Evolutionary conservation across 306 rosid species (phyloP).

Genomic region (Astragalus membranaceus): DNA sequence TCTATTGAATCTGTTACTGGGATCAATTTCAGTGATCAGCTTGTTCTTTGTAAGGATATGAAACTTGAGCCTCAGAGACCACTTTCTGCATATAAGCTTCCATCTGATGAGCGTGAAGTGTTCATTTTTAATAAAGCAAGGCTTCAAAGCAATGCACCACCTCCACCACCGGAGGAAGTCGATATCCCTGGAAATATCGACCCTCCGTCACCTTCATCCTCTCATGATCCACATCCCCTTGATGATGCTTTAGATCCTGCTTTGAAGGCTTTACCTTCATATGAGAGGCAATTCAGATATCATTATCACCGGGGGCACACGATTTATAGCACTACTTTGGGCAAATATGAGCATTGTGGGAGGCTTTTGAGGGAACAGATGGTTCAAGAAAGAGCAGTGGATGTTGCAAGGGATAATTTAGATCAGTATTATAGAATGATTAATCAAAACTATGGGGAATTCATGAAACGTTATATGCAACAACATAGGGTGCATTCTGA

Average conservation of each 20-base stretch:
- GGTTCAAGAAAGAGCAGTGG: conserved; percentile 92
- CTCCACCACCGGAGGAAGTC: conserved; percentile 59
- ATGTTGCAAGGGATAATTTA: conserved; percentile 81
- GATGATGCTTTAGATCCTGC: conserved; percentile 96
- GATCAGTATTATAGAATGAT: conserved; percentile 73
- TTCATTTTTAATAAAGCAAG: conserved; percentile 75
- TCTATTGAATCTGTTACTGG: conserved; percentile 48
- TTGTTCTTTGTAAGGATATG: conserved; percentile 77
- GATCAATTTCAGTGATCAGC: conserved; percentile 58
- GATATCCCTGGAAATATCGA: conserved; percentile 42
- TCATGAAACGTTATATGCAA: conserved; percentile 72
- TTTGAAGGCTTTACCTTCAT: conserved; percentile 86
- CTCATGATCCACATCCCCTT: conserved; percentile 68
- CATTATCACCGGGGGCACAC: conserved; percentile 64
- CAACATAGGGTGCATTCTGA: conserved; percentile 76
- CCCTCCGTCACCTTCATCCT: conserved; percentile 56
- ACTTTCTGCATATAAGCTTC: conserved; percentile 76
- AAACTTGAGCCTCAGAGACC: conserved; percentile 70
- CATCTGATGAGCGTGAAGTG: conserved; percentile 67
- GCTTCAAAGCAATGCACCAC: conserved; percentile 51
- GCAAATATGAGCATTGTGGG: conserved; percentile 62
- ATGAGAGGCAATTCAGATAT: conserved; percentile 81
- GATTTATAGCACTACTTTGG: conserved; percentile 45
- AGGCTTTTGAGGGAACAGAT: conserved; percentile 76
- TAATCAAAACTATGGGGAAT: conserved; percentile 73